Conservation (phyloP, 2,329 filamentous ascomycete genomes). For the Ascochyta viciae-villosae region DNA sequence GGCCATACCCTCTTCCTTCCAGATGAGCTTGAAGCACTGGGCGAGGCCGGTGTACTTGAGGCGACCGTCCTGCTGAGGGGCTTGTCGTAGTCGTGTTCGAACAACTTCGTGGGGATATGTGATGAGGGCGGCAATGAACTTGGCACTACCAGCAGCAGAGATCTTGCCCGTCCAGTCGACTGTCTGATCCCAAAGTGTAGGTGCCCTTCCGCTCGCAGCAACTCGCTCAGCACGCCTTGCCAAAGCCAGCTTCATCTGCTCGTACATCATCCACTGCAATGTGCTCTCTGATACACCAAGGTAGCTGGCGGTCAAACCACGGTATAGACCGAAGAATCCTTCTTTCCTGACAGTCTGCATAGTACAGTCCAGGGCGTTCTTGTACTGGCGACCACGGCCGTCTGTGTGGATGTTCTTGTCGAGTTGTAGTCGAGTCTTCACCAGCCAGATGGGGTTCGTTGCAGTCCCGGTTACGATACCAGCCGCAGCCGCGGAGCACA, state of each 20-base stretch:
- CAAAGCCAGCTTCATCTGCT: slow-evolving; percentile 84
- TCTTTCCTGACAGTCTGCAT: slow-evolving; percentile 81
- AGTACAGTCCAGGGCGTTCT: slow-evolving; percentile 87
- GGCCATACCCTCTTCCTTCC: slow-evolving; percentile 85
- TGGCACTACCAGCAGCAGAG: slow-evolving; percentile 80
- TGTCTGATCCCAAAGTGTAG: slow-evolving; percentile 74
- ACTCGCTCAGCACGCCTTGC: slow-evolving; percentile 66
- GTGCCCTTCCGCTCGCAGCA: slow-evolving; percentile 64
- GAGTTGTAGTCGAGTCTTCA: slow-evolving; percentile 91
- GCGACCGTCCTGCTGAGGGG: slow-evolving; percentile 72
- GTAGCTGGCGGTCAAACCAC: slow-evolving; percentile 89
- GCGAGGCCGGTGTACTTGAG: slow-evolving; percentile 87
- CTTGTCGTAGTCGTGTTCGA: slow-evolving; percentile 83
- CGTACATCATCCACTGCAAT: slow-evolving; percentile 92
- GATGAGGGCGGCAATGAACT: slow-evolving; percentile 81
- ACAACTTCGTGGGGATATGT: slow-evolving; percentile 95
- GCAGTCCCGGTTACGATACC: slow-evolving; percentile 87
- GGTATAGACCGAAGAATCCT: slow-evolving; percentile 82
- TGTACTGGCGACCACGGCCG: slow-evolving; percentile 72
- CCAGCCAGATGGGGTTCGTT: slow-evolving; percentile 95
- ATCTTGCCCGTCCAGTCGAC: slow-evolving; percentile 82
- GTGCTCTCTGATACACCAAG: slow-evolving; percentile 90
- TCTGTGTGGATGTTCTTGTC: slow-evolving; percentile 80
- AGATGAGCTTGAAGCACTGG: slow-evolving; percentile 88
- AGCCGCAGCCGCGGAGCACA: slow-evolving; percentile 76